Percentiles rank a stretch among this genome's conserved stretches.
Conservation (phyloP, 2,329 filamentous ascomycete species). For the Cordyceps cateniannulata region DNA sequence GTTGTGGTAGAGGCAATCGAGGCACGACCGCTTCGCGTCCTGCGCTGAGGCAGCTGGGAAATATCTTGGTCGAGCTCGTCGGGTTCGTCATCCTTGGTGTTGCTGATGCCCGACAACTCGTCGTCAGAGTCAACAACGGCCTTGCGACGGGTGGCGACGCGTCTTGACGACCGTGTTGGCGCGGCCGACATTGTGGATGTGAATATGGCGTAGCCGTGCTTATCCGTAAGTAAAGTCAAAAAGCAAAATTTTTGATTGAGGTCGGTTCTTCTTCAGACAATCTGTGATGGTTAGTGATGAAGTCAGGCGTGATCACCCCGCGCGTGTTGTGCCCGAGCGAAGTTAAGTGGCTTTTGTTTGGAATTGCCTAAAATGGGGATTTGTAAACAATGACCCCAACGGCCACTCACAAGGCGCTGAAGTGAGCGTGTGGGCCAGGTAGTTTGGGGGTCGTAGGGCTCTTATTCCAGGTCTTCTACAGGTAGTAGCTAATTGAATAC, state of each 20-base stretch:
- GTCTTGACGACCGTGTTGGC: conserved; percentile 34
- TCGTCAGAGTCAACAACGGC: conserved; percentile 72
- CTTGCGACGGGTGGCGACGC: conserved; percentile 56
- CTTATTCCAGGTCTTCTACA: too few species aligned
- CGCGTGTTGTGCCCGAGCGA: conserved; percentile 8
- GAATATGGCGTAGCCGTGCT: background rate
- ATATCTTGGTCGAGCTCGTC: conserved; percentile 74
- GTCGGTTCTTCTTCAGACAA: background rate
- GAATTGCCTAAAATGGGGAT: conserved; percentile 31
- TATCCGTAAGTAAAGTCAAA: background rate
- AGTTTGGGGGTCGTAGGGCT: background rate
- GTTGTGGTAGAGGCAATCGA: conserved; percentile 41
- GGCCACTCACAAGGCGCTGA: conserved; percentile 1
- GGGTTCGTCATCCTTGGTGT: conserved; percentile 50
- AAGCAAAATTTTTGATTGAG: background rate
- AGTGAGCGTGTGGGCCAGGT: background rate
- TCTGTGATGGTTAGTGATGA: conserved; percentile 10
- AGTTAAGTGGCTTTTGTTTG: conserved; percentile 25
- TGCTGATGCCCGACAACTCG: background rate
- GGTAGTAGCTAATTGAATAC: background rate
- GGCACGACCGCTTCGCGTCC: conserved; percentile 30
- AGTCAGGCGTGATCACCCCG: conserved; percentile 16
- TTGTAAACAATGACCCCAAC: conserved; percentile 33
- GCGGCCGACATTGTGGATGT: conserved; percentile 28
- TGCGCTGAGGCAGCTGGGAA: conserved; percentile 21